Evolutionary conservation across 371 early-diverging fungal genomes (phyloP).

Genomic region (Rhizopus arrhizus): DNA sequence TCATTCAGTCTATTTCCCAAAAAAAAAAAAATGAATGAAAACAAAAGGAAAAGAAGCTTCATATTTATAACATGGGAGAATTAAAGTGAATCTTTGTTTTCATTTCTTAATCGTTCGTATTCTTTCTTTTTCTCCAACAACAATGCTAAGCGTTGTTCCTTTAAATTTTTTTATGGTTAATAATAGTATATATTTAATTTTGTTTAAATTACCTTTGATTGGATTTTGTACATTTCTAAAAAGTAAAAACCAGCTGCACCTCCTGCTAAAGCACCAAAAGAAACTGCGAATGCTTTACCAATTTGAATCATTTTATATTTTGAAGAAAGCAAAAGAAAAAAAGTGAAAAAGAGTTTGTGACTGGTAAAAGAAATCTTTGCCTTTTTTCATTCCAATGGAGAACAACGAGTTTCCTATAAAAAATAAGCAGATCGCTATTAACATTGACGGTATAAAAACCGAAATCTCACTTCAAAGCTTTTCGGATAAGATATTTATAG

Average conservation of each 20-base stretch:
- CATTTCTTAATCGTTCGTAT: conserved; percentile 30
- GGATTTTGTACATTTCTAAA: conserved; percentile 53
- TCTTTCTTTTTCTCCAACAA: conserved; percentile 41
- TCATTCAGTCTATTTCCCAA: too few relatives aligned
- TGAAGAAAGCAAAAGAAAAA: background rate
- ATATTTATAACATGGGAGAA: too few relatives aligned
- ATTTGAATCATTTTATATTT: conserved; percentile 28
- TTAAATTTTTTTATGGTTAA: background rate
- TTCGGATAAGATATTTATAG: conserved; percentile 64
- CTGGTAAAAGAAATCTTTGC: background rate
- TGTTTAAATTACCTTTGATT: conserved; percentile 37
- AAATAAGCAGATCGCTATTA: conserved; percentile 59
- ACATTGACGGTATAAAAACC: conserved; percentile 61
- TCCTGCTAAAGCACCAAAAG: conserved; percentile 50
- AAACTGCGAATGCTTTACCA: conserved; percentile 42
- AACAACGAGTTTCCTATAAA: conserved; percentile 54
- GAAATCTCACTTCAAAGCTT: conserved; percentile 67
- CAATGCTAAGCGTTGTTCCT: conserved; percentile 47
- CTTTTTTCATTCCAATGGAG: conserved; percentile 15
- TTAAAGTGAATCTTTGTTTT: conserved; percentile 2
- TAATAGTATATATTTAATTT: background rate
- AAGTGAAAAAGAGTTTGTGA: background rate
- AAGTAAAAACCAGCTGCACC: conserved; percentile 51
- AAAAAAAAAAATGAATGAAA: too few relatives aligned
- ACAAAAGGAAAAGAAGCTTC: too few relatives aligned